Percentiles rank a stretch among this genome's conserved stretches.
Conservation (phyloP, 2,329 filamentous ascomycete genomes). For the Ramularia collo-cygni region DNA sequence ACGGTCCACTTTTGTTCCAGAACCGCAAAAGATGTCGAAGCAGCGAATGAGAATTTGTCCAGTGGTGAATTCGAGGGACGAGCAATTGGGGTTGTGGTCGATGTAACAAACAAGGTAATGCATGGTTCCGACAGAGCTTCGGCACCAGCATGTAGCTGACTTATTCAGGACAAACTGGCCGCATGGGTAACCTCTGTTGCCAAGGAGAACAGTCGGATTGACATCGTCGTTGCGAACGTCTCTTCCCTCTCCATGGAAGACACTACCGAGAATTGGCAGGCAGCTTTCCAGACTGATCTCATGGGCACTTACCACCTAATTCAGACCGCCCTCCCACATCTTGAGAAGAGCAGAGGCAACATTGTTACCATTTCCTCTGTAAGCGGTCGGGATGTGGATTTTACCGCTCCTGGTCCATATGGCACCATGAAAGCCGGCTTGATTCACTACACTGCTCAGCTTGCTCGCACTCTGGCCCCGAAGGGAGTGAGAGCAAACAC, state of each 20-base stretch:
- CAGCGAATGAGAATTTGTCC: conserved; percentile 13
- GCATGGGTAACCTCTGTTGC: conserved; percentile 21
- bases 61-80: conserved; percentile 16
- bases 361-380: conserved; percentile 33
- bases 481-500: conserved; percentile 34
- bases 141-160: no score
- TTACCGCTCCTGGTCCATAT: conserved; percentile 33
- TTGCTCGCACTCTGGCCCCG: conserved; percentile 30
- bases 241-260: conserved; percentile 27
- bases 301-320: conserved; percentile 30
- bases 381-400: conserved; percentile 32
- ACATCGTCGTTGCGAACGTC: conserved; percentile 28
- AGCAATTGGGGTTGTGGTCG: conserved; percentile 21
- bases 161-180: conserved; percentile 7
- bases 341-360: conserved; percentile 30
- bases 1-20: conserved; percentile 29
- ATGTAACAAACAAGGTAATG: conserved; percentile 17
- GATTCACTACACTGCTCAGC: conserved; percentile 32
- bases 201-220: conserved; percentile 19
- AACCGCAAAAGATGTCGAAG: conserved; percentile 18
- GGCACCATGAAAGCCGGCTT: conserved; percentile 33
- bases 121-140: neutral
- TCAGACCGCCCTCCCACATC: conserved; percentile 28
- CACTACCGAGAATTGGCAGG: conserved; percentile 19
- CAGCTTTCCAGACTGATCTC: conserved; percentile 31